These are phyloP conservation scores for Saccharomycopsis crataegensis DNA, from an alignment of 1,139 yeast genomes.

Conservation along the genomic window DNA sequence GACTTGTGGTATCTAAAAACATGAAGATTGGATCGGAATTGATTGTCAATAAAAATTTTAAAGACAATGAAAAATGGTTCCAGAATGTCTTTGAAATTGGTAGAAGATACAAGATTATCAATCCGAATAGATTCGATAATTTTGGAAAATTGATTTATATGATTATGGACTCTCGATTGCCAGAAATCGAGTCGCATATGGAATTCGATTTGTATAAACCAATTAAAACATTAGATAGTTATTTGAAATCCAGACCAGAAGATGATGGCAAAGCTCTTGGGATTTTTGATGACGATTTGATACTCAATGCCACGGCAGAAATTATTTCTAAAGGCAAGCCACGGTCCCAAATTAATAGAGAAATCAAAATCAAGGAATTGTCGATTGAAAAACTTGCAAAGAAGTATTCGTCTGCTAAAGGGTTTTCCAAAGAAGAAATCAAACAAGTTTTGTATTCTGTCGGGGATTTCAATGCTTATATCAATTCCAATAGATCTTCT, in stretches of 20 bases:
- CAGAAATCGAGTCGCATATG: constrained; percentile 58
- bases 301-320: constrained; percentile 57
- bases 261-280: constrained; percentile 33
- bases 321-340: constrained; percentile 50
- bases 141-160: constrained; percentile 71
- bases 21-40: constrained; percentile 57
- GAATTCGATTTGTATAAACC: constrained; percentile 69
- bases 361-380: constrained; percentile 52
- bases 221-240: constrained; percentile 49
- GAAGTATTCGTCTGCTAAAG: constrained; percentile 30
- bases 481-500: constrained; percentile 61
- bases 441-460: constrained; percentile 63
- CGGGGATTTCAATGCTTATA: constrained; percentile 66
- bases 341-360: constrained; percentile 42
- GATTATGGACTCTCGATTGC: constrained; percentile 72
- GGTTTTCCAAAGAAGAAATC: constrained; percentile 46
- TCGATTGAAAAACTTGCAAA: constrained; percentile 52
- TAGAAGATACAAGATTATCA: constrained; percentile 69
- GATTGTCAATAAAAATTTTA: constrained; percentile 54
- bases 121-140: constrained; percentile 69
- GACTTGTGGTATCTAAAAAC: constrained; percentile 65
- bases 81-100: constrained; percentile 64
- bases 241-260: constrained; percentile 28
- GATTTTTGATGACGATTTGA: constrained; percentile 46
- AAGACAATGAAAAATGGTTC: constrained; percentile 63